Evolutionary conservation across 768 basidiomycete species (phyloP).

Genomic region (Porpolomopsis calyptriformis): DNA sequence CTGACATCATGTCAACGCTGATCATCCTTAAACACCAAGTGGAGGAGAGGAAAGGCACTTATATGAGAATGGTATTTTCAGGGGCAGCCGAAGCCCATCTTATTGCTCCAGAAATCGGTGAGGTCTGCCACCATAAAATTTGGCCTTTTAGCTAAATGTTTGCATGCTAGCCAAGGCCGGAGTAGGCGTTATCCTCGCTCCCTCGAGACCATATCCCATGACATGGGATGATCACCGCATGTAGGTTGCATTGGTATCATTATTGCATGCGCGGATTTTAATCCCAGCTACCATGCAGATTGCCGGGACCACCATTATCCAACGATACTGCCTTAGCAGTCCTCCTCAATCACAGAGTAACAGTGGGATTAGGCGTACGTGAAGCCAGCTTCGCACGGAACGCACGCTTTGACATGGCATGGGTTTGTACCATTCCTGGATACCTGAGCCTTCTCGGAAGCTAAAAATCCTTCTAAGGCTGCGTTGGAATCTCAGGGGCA

Average conservation of each 20-base stretch:
- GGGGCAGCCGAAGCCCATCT: constrained; percentile 56
- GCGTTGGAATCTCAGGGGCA: constrained; percentile 37
- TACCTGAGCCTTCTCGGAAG: not conserved
- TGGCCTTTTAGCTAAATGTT: not conserved
- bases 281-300: constrained; percentile 22
- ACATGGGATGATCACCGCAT: constrained; percentile 64
- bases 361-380: constrained; percentile 59
- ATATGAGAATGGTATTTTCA: constrained; percentile 51
- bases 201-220: constrained; percentile 57
- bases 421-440: constrained; percentile 40
- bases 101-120: constrained; percentile 57
- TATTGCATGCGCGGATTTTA: not conserved
- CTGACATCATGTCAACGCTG: constrained; percentile 64
- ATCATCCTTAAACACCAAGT: constrained; percentile 60
- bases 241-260: constrained; percentile 27
- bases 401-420: constrained; percentile 66
- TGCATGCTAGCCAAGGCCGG: constrained; percentile 30
- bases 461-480: constrained; percentile 22
- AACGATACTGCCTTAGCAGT: constrained; percentile 50
- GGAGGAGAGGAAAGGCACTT: constrained; percentile 44
- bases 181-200: constrained; percentile 41
- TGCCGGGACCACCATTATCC: constrained; percentile 68
- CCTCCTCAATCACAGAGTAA: constrained; percentile 64
- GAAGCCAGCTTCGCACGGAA: constrained; percentile 68
- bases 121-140: too few relatives aligned